Evolutionary conservation across 2,329 filamentous ascomycete genomes (phyloP).

Genomic region (Lachnellula suecica): DNA sequence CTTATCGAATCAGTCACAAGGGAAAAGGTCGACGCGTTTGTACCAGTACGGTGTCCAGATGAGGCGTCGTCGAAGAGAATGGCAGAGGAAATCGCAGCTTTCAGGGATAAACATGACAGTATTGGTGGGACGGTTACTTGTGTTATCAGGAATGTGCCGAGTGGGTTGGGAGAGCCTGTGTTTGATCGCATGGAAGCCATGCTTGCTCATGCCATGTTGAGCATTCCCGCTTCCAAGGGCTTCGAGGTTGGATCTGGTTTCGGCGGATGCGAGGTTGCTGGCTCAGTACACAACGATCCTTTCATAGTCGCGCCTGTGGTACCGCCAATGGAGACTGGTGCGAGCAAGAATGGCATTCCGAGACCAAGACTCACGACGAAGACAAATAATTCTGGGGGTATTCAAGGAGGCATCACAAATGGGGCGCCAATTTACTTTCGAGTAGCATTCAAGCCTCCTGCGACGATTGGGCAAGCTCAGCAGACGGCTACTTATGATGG

Average conservation of each 20-base stretch:
- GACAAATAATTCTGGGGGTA: slow-evolving; percentile 93
- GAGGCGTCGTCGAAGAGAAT: slow-evolving; percentile 64
- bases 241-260: slow-evolving; percentile 97
- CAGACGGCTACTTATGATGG: slow-evolving; percentile 79
- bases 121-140: slow-evolving; percentile 96
- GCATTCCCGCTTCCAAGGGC: slow-evolving; percentile 90
- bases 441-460: slow-evolving; percentile 91
- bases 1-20: slow-evolving; percentile 73
- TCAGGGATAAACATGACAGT: slow-evolving; percentile 77
- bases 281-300: slow-evolving; percentile 88
- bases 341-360: slow-evolving; percentile 43
- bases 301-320: slow-evolving; percentile 59
- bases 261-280: slow-evolving; percentile 78
- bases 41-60: slow-evolving; percentile 87
- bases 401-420: slow-evolving; percentile 94
- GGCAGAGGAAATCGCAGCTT: slow-evolving; percentile 75
- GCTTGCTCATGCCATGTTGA: slow-evolving; percentile 91
- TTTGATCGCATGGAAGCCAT: slow-evolving; percentile 95
- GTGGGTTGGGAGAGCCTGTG: slow-evolving; percentile 86
- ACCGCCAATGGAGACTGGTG: slow-evolving; percentile 44
- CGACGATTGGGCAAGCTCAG: slow-evolving; percentile 89
- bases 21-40: slow-evolving; percentile 74
- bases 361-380: slow-evolving; percentile 73
- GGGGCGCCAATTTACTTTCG: slow-evolving; percentile 93
- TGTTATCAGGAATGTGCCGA: slow-evolving; percentile 82